Evolutionary conservation across 148 eudicot genomes (phyloP).

Genomic region (Dysphania ambrosioides): DNA sequence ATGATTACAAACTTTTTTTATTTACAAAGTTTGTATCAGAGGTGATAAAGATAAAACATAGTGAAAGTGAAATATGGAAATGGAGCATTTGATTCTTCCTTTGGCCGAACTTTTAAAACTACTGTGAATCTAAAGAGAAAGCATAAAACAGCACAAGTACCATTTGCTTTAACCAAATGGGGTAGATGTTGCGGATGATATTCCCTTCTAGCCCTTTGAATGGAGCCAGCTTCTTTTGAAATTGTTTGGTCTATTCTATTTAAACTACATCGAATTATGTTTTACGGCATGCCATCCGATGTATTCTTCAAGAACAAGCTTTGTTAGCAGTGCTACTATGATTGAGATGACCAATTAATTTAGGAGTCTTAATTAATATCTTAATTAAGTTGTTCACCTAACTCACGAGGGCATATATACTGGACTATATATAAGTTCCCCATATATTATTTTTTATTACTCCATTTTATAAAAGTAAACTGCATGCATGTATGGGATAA

Average conservation of each 20-base stretch:
- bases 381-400: neutral
- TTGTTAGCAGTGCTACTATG: neutral
- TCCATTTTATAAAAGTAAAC: neutral
- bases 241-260: constrained; percentile 7
- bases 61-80: constrained; percentile 21
- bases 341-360: neutral
- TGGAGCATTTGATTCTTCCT: constrained; percentile 25
- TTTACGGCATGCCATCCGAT: neutral
- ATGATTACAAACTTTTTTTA: too few species aligned
- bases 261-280: neutral
- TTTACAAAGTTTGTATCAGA: neutral
- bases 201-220: neutral
- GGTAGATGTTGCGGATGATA: constrained; percentile 9
- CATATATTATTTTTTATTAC: neutral
- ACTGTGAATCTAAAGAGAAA: constrained; percentile 17
- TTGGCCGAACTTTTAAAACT: constrained; percentile 1
- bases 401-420: neutral
- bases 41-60: constrained; percentile 11
- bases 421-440: neutral
- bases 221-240: neutral
- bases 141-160: constrained; percentile 23
- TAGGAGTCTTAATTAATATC: neutral
- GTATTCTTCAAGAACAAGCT: constrained; percentile 7
- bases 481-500: too few species aligned
- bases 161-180: constrained; percentile 14